Evolutionary conservation across 805 yeast genomes (phyloP).

Genomic region (Candida broadrunensis): DNA sequence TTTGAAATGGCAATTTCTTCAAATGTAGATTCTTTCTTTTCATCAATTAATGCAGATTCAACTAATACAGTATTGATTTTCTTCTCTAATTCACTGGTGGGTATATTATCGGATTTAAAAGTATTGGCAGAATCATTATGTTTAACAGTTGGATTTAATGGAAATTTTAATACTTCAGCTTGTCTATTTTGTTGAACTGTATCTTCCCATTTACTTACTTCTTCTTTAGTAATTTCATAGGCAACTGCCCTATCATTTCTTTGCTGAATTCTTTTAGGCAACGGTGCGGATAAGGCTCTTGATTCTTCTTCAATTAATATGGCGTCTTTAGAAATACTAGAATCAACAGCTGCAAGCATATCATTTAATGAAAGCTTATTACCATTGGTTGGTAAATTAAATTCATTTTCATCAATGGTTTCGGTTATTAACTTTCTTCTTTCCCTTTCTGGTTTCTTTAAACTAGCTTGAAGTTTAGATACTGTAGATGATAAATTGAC

Average conservation of each 20-base stretch:
- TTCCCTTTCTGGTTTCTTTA: conserved; percentile 31
- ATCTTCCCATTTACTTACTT: conserved; percentile 86
- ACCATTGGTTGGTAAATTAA: conserved; percentile 59
- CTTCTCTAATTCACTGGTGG: conserved; percentile 61
- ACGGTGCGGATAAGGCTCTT: conserved; percentile 69
- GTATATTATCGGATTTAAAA: conserved; percentile 43
- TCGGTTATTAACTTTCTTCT: conserved; percentile 52
- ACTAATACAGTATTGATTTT: conserved; percentile 59
- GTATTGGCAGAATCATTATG: conserved; percentile 50
- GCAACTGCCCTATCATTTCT: conserved; percentile 88
- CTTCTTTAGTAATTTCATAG: conserved; percentile 81
- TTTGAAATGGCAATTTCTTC: conserved; percentile 84
- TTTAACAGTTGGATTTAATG: conserved; percentile 51
- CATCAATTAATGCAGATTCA: conserved; percentile 68
- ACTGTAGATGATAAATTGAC: conserved; percentile 51
- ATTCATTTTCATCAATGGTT: conserved; percentile 65
- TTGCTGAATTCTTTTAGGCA: conserved; percentile 82
- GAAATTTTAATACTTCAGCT: conserved; percentile 83
- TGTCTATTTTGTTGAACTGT: conserved; percentile 73
- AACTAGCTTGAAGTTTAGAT: conserved; percentile 31
- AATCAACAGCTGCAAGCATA: conserved; percentile 67
- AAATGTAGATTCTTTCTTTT: conserved; percentile 74
- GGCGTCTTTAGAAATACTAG: conserved; percentile 45
- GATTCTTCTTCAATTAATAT: conserved; percentile 45
- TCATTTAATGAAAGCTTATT: conserved; percentile 63